Conservation (phyloP, 2,329 filamentous ascomycete species). For the Tolypocladium nubicola region DNA sequence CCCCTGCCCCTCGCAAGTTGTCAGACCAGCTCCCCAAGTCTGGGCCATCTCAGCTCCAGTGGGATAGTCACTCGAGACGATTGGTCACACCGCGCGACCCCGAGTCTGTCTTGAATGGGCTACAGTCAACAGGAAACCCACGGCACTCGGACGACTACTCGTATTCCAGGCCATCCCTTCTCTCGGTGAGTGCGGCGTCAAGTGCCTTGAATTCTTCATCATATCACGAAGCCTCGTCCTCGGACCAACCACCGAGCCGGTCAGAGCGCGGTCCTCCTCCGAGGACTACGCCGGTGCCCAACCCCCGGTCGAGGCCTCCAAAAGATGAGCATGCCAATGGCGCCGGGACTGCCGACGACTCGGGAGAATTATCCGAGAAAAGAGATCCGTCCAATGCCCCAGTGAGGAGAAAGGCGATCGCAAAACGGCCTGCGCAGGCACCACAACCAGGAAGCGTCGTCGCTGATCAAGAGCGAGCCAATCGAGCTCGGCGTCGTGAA, state of each 20-base stretch:
- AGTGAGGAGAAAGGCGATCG: slow-evolving; percentile 7
- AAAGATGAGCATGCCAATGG: slow-evolving; percentile 1
- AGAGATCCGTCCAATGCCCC: slow-evolving; percentile 6
- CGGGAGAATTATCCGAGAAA: slow-evolving; percentile 10
- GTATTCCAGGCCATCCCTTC: slow-evolving; percentile 28
- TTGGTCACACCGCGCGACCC: slow-evolving; percentile 30
- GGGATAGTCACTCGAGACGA: slow-evolving; percentile 45
- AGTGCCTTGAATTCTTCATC: slow-evolving; percentile 35
- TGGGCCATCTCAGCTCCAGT: slow-evolving; percentile 27
- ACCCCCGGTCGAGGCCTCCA: slow-evolving; percentile 1
- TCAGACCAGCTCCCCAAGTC: slow-evolving; percentile 22
- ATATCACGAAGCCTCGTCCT: slow-evolving; percentile 11
- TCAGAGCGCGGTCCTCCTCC: slow-evolving; percentile 6
- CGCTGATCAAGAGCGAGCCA: slow-evolving; percentile 4
- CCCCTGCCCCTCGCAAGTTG: slow-evolving; percentile 12
- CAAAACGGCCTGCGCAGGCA: slow-evolving; percentile 2
- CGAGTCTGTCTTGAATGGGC: slow-evolving; percentile 14
- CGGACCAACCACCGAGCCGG: slow-evolving; percentile 9
- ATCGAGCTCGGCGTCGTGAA: slow-evolving; percentile 11
- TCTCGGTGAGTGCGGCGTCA: slow-evolving; percentile 46
- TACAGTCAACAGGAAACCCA: slow-evolving; percentile 16
- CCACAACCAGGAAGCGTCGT: not conserved
- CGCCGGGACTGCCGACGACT: slow-evolving; percentile 10
- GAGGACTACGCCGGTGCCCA: not conserved
- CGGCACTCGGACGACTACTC: slow-evolving; percentile 30